Evolutionary conservation across 176 grass and related monocot genomes (phyloP), one percentile per base, ranked within the genome.

Genomic region (Elaeis guineensis): DNA sequence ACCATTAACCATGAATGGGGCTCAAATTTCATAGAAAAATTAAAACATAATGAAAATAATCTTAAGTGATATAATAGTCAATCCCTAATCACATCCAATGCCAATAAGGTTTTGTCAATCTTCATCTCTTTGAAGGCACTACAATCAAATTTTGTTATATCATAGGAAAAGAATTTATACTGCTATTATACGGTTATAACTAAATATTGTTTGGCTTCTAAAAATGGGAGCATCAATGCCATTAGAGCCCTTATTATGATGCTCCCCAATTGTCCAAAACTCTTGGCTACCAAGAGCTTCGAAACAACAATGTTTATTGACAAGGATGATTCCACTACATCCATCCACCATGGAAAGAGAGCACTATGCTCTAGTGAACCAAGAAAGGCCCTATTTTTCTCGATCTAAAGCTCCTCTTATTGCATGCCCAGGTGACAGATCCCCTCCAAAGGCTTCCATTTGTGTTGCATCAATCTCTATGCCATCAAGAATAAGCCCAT

Each of bases 291-390:
- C 69, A 92, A 61, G 15, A 69, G 25, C 75, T 70, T 77, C 4
- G 65, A 67, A 49, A 62, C 69, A 23, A 88, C 80, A 54, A 84
- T 72, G 64, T 83, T 88, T 6, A 80, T 54, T 25, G 77, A 74
- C 3, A 94, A 49, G 16, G 84, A 84, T 51, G 88, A 73, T 71
- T 94, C 84, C 25, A 94, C 63, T 12, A 71, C 89, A 60, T 94
- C 89, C 89, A 94, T 94, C 58, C 58, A 60, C 58, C 24, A 19
- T 23, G 16, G 7, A 32, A 17, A 32, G 16, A 6, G 16, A 4
- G 15, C 25, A 11, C 23, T 25, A 18, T 65, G 48, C 49, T n/a
- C 67, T 65, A 56, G 62, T 49, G 61, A 69, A 77, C 49, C 25
- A 32, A 55, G 65, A 69, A 29, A 25, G 18, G 6, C 30, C 19